Percentiles rank a stretch among this genome's conserved stretches.
Evolutionary conservation across 176 grass and related monocot genomes (phyloP).

Genomic region (Hordeum marinum): DNA sequence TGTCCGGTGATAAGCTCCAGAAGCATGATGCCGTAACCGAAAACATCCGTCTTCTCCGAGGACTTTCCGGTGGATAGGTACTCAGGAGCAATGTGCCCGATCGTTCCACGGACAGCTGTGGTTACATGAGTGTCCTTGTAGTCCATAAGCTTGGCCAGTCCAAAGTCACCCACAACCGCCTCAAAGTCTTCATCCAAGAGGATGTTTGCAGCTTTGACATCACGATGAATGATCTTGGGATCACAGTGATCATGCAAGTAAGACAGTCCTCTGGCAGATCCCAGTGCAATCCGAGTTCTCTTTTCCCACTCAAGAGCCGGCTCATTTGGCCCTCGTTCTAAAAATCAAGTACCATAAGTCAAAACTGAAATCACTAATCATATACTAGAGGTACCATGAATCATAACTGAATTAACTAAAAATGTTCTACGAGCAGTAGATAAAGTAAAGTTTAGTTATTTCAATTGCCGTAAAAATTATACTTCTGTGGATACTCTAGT

Average conservation of each 20-base stretch:
- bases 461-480: background rate
- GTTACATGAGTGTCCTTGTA: slow-evolving; percentile 88
- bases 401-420: background rate
- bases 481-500: background rate
- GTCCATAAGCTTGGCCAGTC: slow-evolving; percentile 73
- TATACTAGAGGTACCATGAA: background rate
- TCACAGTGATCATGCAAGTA: slow-evolving; percentile 89
- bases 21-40: slow-evolving; percentile 79
- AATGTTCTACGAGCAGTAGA: background rate
- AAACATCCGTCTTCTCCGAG: slow-evolving; percentile 74
- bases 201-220: slow-evolving; percentile 78
- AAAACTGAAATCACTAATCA: slow-evolving; percentile 10
- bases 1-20: slow-evolving; percentile 81
- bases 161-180: slow-evolving; percentile 74
- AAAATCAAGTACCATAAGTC: background rate
- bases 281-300: slow-evolving; percentile 55
- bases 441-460: background rate
- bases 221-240: slow-evolving; percentile 82
- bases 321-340: slow-evolving; percentile 50
- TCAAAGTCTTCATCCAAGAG: slow-evolving; percentile 68
- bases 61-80: slow-evolving; percentile 70
- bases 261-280: slow-evolving; percentile 64
- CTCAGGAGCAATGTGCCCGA: slow-evolving; percentile 70
- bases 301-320: slow-evolving; percentile 54
- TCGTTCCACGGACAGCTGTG: slow-evolving; percentile 57